Base-by-base conservation (phyloP, 2,329 filamentous ascomycete genomes). In the Aureobasidium sp. region DNA sequence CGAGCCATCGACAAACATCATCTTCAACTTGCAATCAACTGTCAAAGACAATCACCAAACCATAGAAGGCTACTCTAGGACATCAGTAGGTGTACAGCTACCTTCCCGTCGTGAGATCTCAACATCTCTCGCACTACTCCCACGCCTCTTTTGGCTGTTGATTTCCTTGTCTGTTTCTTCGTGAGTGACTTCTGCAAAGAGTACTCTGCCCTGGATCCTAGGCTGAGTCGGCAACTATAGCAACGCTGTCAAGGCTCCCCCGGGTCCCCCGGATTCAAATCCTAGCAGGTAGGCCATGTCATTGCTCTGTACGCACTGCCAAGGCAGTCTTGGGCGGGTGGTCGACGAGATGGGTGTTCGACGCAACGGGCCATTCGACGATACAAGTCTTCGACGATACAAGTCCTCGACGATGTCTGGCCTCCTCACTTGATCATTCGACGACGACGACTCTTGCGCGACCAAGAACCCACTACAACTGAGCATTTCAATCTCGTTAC, bases 121-220 rank as follows among this genome's bases (percentile, higher is more conserved):
- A 58, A 58, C 55, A 58, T 58, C 55, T 58, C 42, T 48, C 42
- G 55, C 31, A 48, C 55, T 48, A 7, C 34, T 42, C 17, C n/a
- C 17, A 36, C n/a, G 20, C 29, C 34, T 15, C 20, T 27, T 48
- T 39, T 39, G 42, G 31, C 42, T 39, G 20, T 31, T 27, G 41
- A 34, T 58, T 14, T 39, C 22, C 42, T 58, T 58, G 55, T 48
- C 42, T 48, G 41, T 45, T 39, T 25, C 42, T 56, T 58, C 31
- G 55, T 58, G 55, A 58, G 42, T 58, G 55, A 58, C 20, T 47
- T 12, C 15, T 11, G 7, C 41, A 48, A 29, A 58, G 22, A 44
- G 42, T 37, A 57, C 12, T 22, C 37, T 27, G 41, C 39, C 41
- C 39, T 48, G 55, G 17, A 36, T 37, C 42, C 15, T 29, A 31